phyloP scores from a whole-genome alignment of 2,329 filamentous ascomycete genomes.

The Chrysoporthe cubensis region DNA sequence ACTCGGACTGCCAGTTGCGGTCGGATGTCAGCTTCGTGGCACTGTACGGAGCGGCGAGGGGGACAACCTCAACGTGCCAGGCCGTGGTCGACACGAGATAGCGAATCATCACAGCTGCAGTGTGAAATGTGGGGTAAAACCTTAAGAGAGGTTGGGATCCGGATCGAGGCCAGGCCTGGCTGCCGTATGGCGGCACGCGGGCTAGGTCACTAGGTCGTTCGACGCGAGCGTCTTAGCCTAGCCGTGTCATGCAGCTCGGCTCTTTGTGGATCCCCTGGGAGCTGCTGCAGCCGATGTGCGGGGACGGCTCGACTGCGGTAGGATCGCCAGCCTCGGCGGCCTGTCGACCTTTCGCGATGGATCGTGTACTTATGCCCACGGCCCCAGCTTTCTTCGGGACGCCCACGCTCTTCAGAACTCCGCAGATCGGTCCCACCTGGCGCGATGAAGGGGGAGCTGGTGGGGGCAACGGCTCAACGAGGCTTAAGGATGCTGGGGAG shows the following conservation, averaged over 20 bases:
- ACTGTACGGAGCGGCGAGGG: constrained; percentile 2
- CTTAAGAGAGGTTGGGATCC: neutral
- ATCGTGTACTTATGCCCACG: constrained; percentile 8
- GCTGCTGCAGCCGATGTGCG: constrained; percentile 22
- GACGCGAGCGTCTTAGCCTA: constrained; percentile 14
- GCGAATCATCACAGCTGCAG: constrained; percentile 6
- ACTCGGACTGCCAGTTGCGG: constrained; percentile 9
- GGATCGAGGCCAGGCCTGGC: neutral
- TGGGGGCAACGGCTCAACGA: neutral
- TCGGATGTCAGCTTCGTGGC: neutral
- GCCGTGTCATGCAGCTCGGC: constrained; percentile 22
- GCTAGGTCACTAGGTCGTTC: neutral
- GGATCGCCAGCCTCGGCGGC: constrained; percentile 19
- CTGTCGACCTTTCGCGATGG: constrained; percentile 22
- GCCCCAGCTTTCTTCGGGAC: constrained; percentile 14
- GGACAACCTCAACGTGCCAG: neutral
- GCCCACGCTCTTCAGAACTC: constrained; percentile 9
- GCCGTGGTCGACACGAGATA: neutral
- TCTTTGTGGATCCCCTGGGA: constrained; percentile 24
- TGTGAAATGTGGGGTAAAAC: constrained; percentile 18
- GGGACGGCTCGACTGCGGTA: constrained; percentile 18
- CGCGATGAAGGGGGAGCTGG: neutral
- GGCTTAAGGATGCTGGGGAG: neutral
- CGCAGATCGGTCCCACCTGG: neutral
- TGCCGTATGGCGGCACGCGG: neutral